phyloP scores from a whole-genome alignment of 208 protist species.

The Trypanosoma rangeli region DNA sequence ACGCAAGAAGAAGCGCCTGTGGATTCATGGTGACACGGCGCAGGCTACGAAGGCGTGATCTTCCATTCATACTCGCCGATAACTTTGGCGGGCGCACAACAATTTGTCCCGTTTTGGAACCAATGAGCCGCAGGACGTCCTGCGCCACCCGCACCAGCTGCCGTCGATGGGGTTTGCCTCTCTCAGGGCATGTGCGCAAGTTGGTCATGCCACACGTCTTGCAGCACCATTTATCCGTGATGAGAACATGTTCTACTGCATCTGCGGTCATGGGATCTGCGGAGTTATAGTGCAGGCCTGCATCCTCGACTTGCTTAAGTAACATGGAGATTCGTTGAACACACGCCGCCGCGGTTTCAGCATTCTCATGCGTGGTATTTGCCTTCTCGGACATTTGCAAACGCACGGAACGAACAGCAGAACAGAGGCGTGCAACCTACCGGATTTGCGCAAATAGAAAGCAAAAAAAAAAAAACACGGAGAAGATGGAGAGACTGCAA shows the following conservation, averaged over 20 bases:
- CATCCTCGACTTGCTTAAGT: constrained; percentile 47
- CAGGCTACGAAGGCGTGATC: constrained; percentile 55
- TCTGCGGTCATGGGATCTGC: constrained; percentile 28
- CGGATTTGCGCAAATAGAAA: too few species aligned
- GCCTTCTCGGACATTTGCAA: constrained; percentile 1
- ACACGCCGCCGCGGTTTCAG: constrained; percentile 24
- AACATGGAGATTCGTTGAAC: constrained; percentile 36
- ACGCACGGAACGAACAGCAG: neutral
- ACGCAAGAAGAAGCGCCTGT: constrained; percentile 68
- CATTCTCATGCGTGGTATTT: neutral
- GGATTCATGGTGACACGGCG: constrained; percentile 68
- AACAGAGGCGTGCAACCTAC: constrained; percentile 16
- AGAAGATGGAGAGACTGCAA: too few species aligned
- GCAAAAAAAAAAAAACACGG: too few species aligned
- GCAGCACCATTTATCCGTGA: constrained; percentile 71
- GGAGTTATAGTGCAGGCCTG: constrained; percentile 49
- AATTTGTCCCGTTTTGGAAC: constrained; percentile 44
- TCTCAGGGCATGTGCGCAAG: constrained; percentile 43
- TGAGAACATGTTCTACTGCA: constrained; percentile 68
- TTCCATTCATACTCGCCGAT: constrained; percentile 51
- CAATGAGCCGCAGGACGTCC: constrained; percentile 57
- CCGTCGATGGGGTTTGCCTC: constrained; percentile 61
- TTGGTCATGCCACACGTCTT: constrained; percentile 43
- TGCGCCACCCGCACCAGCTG: constrained; percentile 64
- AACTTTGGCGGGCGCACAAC: constrained; percentile 54